Evolutionary conservation across 1,284 basidiomycete species (phyloP), one percentile per base, ranked within the genome.

Genomic region (Apiotrichum brassicae): DNA sequence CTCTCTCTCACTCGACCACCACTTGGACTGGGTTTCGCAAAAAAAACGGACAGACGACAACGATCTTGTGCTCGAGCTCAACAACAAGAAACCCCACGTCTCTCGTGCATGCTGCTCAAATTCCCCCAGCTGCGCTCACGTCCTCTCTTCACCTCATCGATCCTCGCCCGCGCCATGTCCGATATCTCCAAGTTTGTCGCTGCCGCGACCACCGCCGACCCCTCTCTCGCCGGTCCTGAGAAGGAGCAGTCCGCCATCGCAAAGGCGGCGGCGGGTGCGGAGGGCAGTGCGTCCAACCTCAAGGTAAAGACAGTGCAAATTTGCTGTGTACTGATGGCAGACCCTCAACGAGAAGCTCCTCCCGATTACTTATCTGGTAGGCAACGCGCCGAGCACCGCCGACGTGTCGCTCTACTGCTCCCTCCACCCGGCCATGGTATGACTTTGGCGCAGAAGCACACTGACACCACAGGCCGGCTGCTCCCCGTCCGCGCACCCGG

Each of bases 381-480:
- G 79, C 66, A 87, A 72, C 59, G 80, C 84, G 61, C 76, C 90
- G 49, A 87, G 88, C n/a, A 83, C 82, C 14, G 90, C 90, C 44
- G 91, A 95, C 69, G 80, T 89, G 49, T 83, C 85, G 13, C 73
- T 93, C 41, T 94, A 89, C 70, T 87, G 84, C 18, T 82, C 83
- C 25, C 78, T 94, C 32, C 85, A 92, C 68, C 82, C 87, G 16
- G 75, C 79, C 37, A 68, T 91, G 59, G 90, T 92, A 78, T 3
- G 16, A 4, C 9, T 14, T 12, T 36, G 25, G n/a, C n/a, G n/a
- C n/a, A n/a, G n/a, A n/a, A n/a, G n/a, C n/a, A n/a, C n/a, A n/a
- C 37, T 39, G 12, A 33, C 22, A 34, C 12, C 18, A 5, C 44
- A 65, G 65, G 43, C 49, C 42, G 55, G 57, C 57, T 59, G 58